A percentile compares a stretch with the other conserved stretches of the same genome.
Conservation (phyloP, 805 yeast species). For the Barnettozyma sucrosica region DNA sequence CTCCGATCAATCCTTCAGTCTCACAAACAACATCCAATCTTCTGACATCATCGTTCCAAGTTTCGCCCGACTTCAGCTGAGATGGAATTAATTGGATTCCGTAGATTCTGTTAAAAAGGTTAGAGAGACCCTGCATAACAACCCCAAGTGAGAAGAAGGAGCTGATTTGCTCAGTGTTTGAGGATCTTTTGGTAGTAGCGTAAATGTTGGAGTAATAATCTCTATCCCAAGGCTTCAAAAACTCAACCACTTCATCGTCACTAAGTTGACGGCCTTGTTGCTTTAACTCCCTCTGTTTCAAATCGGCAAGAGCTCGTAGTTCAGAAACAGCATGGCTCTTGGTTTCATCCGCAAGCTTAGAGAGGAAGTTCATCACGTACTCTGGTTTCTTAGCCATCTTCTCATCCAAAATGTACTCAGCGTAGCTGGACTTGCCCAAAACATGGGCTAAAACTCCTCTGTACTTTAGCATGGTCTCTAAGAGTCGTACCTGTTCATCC, state of each 20-base stretch:
- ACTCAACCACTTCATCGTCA: constrained; percentile 37
- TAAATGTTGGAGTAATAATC: constrained; percentile 50
- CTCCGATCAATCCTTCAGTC: constrained; percentile 60
- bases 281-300: constrained; percentile 29
- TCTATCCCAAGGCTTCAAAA: constrained; percentile 86
- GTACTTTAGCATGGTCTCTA: constrained; percentile 55
- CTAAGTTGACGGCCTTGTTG: constrained; percentile 19
- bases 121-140: constrained; percentile 76
- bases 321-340: constrained; percentile 55
- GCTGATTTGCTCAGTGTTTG: constrained; percentile 44
- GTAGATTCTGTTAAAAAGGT: constrained; percentile 63
- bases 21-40: constrained; percentile 71
- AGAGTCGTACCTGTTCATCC: constrained; percentile 49
- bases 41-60: constrained; percentile 85
- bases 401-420: constrained; percentile 77
- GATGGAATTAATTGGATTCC: constrained; percentile 73
- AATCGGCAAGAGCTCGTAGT: constrained; percentile 40
- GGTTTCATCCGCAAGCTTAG: constrained; percentile 47
- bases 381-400: constrained; percentile 85
- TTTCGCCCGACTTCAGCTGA: constrained; percentile 61
- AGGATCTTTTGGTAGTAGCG: constrained; percentile 28
- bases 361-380: constrained; percentile 66
- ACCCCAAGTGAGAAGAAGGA: constrained; percentile 80
- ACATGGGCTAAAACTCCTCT: constrained; percentile 68
- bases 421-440: constrained; percentile 64